Base-by-base conservation (phyloP, 768 basidiomycete genomes). In the Boletus sp. region DNA sequence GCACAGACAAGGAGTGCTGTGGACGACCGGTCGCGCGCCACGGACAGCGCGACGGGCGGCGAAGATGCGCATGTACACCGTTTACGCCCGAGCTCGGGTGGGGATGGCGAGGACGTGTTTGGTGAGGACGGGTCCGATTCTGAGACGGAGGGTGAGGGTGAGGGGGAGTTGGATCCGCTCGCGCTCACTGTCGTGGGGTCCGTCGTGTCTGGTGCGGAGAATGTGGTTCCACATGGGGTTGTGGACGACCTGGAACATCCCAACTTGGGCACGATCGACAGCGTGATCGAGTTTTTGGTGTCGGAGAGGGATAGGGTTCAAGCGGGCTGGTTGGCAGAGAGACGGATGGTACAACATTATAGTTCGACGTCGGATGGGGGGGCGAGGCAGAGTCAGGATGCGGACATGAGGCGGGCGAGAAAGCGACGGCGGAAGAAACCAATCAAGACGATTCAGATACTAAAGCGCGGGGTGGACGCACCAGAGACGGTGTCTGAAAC, bases 261-360 rank as follows among this genome's bases (percentile, higher is more conserved):
- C 0, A 88, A 86, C 3, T 70, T 92, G 14, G 90, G 90, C 0
- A 80, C 81, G 49, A 77, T 92, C 15, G 87, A 87, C 54, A 83
- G 83, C 55, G 87, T 86, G 0, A 75, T 92, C 14, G 81, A 79
- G n/a, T 92, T 90, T 56, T 77, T 90, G 47, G 86, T 84, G 40
- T 82, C 81, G 10, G 89, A 91, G 66, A 77, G 87, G 51, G 82
- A 81, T 34, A 76, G 78, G 56, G 76, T 82, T 58, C 78, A 75
- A 41, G 84, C 83, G 7, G 65, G 72, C 40, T 60, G 67, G 25
- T 60, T 61, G 66, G 49, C 67, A 51, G 69, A 63, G 56, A 57
- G 60, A 37, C 66, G 67, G 57, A 54, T 66, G 34, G 43, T 58
- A 0, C 62, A 59, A 32, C 60, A 69, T 38, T 66, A 70, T 35